phyloP scores from a whole-genome alignment of 2,329 filamentous ascomycete species.

The Colletotrichum graminicola region DNA sequence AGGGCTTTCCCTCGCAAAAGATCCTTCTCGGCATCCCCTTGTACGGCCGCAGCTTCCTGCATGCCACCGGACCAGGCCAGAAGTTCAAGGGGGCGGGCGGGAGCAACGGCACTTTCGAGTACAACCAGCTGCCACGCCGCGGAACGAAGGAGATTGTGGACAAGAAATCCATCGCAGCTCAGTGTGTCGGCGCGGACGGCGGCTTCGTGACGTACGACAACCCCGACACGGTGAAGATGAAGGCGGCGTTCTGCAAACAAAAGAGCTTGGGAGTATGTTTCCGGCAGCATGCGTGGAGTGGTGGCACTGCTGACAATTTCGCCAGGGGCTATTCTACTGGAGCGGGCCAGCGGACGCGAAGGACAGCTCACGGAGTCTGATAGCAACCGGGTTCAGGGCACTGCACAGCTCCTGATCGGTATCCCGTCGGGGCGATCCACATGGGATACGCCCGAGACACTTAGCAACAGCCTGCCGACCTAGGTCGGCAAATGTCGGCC shows the following conservation, averaged over 20 bases:
- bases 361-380: slow-evolving; percentile 68
- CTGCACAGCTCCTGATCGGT: slow-evolving; percentile 60
- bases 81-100: slow-evolving; percentile 67
- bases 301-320: slow-evolving; percentile 22
- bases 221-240: slow-evolving; percentile 79
- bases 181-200: slow-evolving; percentile 78
- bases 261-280: slow-evolving; percentile 74
- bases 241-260: slow-evolving; percentile 79
- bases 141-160: slow-evolving; percentile 77
- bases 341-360: slow-evolving; percentile 78
- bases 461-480: slow-evolving; percentile 31
- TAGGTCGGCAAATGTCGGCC: slow-evolving; percentile 34
- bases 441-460: slow-evolving; percentile 21
- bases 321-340: slow-evolving; percentile 85
- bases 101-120: slow-evolving; percentile 80
- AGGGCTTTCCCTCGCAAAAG: slow-evolving; percentile 77
- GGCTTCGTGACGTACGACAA: slow-evolving; percentile 87
- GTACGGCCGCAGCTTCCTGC: slow-evolving; percentile 81
- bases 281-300: neutral
- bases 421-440: slow-evolving; percentile 20
- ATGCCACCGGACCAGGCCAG: slow-evolving; percentile 74
- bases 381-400: slow-evolving; percentile 70
- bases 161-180: slow-evolving; percentile 75
- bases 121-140: slow-evolving; percentile 73
- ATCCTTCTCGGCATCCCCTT: slow-evolving; percentile 81